Evolutionary conservation across 768 basidiomycete species (phyloP), one percentile per base, ranked within the genome.

Genomic region (Rickenella mellea): DNA sequence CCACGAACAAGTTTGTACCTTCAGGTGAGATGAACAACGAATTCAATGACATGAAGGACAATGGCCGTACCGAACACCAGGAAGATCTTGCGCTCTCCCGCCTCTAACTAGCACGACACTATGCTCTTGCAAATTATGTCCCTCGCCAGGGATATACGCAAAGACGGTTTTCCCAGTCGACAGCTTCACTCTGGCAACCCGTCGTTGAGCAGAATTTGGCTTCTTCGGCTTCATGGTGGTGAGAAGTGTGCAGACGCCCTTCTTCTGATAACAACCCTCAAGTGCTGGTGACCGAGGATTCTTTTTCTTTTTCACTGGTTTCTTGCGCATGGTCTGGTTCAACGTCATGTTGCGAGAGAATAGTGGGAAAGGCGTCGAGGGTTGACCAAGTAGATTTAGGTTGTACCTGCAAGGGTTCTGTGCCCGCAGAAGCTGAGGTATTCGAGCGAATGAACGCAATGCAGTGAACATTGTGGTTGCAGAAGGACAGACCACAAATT

Each of bases 161-260:
- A 85, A 85, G 48, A 92, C 72, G 31, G 80, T 81, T 60, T 85
- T 82, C 39, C 96, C 96, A 10, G 82, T 91, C 17, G 82, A 75
- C 43, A 99, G 70, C 67, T 94, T 94, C 51, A 99, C 82, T 53
- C 88, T 75, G 32, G 92, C 92, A 43, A 98, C 89, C 67, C 97
- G 98, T 47, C 96, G 88, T 57, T 96, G 91, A 27, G 93, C 93
- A 9, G 94, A 98, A 63, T 99, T 99, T 48, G 96, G 96, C 58
- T 99, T 99, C 70, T 91, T 96, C 19, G 96, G 96, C 53, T 80
- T 87, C 50, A 74, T 76, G 40, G 80, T 87, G 51, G 80, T 77
- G 29, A 90, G 70, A 49, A 80, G 78, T 29, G 83, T 77, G 60
- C 88, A 88, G 46, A 99, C 92, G 36, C 88, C 96, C 57, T 96